Evolutionary conservation across 169 alveolate species (phyloP), one percentile per base, ranked within the genome.

Genomic region (Perkinsus marinus): DNA sequence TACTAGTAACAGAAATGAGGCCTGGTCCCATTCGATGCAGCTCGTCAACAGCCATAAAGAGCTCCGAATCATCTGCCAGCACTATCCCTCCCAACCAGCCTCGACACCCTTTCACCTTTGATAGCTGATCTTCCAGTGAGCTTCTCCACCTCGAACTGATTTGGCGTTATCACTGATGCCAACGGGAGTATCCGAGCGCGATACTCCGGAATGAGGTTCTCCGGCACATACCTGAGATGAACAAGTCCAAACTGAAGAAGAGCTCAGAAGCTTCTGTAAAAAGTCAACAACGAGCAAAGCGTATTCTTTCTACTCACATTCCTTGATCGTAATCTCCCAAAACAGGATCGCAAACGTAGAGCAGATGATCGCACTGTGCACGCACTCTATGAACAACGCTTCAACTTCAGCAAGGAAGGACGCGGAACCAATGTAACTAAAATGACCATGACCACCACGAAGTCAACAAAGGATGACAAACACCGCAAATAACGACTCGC

Each of bases 161-260:
- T 94, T 34, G 96, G 96, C 10, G 96, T 94, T 0, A 94, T 92
- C 89, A 94, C 68, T 36, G 93, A 93, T 0, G 94, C 95, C 16
- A 91, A 90, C 30, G 94, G 95, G 89, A 94, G 92, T 43, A 93
- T 93, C 22, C 91, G 91, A 46, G 92, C 22, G 26, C 92, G 89
- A 89, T 94, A 94, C 39, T 79, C 92, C 9, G 91, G 91, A 10
- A 94, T 90, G 46, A 94, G 91, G 30, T 38, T 91, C 46, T 91
- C 93, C 38, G 92, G 94, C 43, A 93, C 95, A 41, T 94, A 94
- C 90, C 93, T 57, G 22, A 2, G 46, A 3, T 30, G 34, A 57
- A 57, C 7, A 26, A 5, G 79, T 41, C 46, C 79, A 57, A 57
- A 30, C 79, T 57, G 79, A 57, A 13, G 79, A 57, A 16, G 22